Base-by-base conservation (phyloP, 345 rosid species). In the Limnanthes douglasii region DNA sequence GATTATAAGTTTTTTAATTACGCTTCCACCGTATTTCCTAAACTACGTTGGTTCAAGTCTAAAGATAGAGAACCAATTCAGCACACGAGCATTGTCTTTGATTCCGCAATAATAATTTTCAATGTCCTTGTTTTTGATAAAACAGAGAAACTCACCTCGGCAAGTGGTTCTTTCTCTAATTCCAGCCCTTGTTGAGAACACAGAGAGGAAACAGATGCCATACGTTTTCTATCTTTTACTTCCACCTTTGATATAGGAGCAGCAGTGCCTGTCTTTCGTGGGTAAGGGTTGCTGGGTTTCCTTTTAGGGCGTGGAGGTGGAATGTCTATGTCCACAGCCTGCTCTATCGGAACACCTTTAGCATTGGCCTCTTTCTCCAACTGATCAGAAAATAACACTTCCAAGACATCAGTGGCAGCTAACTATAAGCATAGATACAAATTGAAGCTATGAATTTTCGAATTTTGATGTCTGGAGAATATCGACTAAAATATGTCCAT, bases 261-360 rank as follows among this genome's bases (percentile, higher is more conserved):
- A 51, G 55, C 24, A 3, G 40, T 36, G 45, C 83, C 69, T 3
- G 50, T 73, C 64, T 83, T 88, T 19, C 97, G 67, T 50, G 97
- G 95, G 61, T 83, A 88, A 57, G 97, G 97, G 69, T 73, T 76
- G 53, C 66, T 67, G 15, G 97, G 97, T 68, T 88, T 88, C 52
- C 86, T 61, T 57, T 88, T 88, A 13, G 95, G 97, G 35, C 97
- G 93, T 46, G 97, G 97, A 68, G 97, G 95, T 18, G 97, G 97
- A 44, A 88, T 88, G 29, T 79, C 78, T 51, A 88, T 79, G 59
- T 88, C 77, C 28, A 79, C 54, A 54, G 88, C 66, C 66, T 82
- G 78, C 48, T 76, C 72, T 34, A 72, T 51, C 3, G 93, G 78
- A 60, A 83, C 53, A 20, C 97, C 97, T 65, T 83, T 88, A 25